Evolutionary conservation across 1,284 basidiomycete species (phyloP), one percentile per base, ranked within the genome.

Genomic region (Microbotryum intermedium): DNA sequence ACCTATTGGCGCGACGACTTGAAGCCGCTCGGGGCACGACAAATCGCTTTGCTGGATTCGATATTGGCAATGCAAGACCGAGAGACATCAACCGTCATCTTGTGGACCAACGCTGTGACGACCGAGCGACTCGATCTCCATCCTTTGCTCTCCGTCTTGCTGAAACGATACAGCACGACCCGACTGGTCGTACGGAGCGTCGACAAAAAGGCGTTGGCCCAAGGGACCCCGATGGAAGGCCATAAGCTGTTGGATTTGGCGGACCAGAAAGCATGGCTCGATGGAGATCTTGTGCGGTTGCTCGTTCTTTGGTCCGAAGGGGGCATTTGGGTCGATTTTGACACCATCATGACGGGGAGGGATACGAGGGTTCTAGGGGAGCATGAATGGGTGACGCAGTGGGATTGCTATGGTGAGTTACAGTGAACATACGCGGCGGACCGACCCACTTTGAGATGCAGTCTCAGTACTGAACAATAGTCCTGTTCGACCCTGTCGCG

Each of bases 291-390:
- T 45, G 79, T 94, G 29, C 78, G 92, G 52, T 73, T 97, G 59
- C 77, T 97, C 45, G 82, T 91, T 46, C 76, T 94, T n/a, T 94
- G 90, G 88, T 83, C 83, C 64, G 84, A 83, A 70, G 91, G 91
- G 6, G 92, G 92, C 3, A 81, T 91, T 39, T 97, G 92, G 92
- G 81, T 94, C 62, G 91, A 97, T 73, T 94, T 95, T 89, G 92
- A 95, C 75, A 86, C 86, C 67, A 79, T 97, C 59, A 75, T 94
- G 63, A 91, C 89, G 48, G 65, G 67, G 2, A 77, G 91, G 55
- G 86, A 90, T 74, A 76, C 95, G 25, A 79, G 84, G 6, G 88
- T 90, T 6, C 77, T 95, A 58, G 77, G 87, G 8, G 91, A 94
- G 74, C 86, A 88, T 71, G 92, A 97, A 74, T 97, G 91, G 74